These are phyloP conservation scores for Aspergillus niger DNA, from an alignment of 2,329 filamentous ascomycete genomes.

Conservation along the genomic window DNA sequence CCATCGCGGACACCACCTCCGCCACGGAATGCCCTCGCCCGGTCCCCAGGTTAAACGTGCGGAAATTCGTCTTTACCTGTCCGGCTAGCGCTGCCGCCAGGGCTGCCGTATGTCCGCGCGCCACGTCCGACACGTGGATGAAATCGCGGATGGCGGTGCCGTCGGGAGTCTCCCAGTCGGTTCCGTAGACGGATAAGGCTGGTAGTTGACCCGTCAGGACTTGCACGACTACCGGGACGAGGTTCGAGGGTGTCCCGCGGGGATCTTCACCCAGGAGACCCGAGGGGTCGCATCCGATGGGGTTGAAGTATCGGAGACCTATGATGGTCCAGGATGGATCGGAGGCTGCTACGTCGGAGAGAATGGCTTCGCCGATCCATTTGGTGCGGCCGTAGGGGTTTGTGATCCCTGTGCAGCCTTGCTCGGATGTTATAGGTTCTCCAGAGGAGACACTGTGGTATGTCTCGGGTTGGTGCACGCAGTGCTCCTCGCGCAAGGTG, in stretches of 20 bases:
- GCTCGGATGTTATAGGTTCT: slow-evolving; percentile 42
- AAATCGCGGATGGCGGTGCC: slow-evolving; percentile 68
- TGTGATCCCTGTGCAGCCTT: slow-evolving; percentile 60
- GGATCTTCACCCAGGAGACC: slow-evolving; percentile 67
- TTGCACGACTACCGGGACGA: slow-evolving; percentile 64
- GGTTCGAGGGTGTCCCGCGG: slow-evolving; percentile 60
- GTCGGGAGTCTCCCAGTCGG: slow-evolving; percentile 65
- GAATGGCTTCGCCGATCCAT: slow-evolving; percentile 67
- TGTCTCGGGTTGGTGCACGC: slow-evolving; percentile 52
- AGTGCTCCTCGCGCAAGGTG: slow-evolving; percentile 57
- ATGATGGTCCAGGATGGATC: slow-evolving; percentile 64
- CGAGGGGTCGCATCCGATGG: slow-evolving; percentile 65
- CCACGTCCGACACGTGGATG: slow-evolving; percentile 66
- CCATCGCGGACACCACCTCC: slow-evolving; percentile 39
- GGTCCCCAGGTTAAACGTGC: slow-evolving; percentile 42
- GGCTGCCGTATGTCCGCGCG: slow-evolving; percentile 63
- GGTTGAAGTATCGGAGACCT: slow-evolving; percentile 67
- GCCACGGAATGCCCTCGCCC: slow-evolving; percentile 37
- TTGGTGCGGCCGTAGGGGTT: slow-evolving; percentile 67
- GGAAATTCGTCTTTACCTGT: slow-evolving; percentile 37
- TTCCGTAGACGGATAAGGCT: slow-evolving; percentile 61
- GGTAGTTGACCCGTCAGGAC: slow-evolving; percentile 57
- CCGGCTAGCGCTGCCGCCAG: slow-evolving; percentile 41
- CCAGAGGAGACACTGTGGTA: slow-evolving; percentile 46
- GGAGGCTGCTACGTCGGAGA: slow-evolving; percentile 61